Evolutionary conservation across 139 green algal species (phyloP), one percentile per base, ranked within the genome.

Genomic region (Micractinium conductrix): DNA sequence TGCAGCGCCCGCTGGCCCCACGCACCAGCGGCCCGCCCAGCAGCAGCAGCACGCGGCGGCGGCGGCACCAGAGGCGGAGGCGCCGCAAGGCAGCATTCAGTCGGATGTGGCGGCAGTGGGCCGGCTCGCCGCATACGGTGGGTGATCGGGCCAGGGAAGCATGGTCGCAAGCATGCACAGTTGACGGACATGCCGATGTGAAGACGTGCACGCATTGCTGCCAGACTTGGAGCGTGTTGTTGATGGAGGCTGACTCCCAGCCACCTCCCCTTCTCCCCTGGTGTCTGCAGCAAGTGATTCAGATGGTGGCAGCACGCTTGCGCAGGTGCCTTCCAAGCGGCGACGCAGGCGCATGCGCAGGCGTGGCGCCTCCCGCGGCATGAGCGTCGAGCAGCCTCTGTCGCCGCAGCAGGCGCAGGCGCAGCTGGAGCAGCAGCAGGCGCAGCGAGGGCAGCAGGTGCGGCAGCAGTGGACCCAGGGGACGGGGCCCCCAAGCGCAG

Each of bases 31-130:
- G 74, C 30, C 24, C 30, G 5, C 4, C 5, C 30, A 10, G 58
- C 63, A 50, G 44, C 44, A 38, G 33, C 17, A 12, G 17, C 24
- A 1, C 6, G 76, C 17, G 3, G 63, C 60, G 8, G 62, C 60
- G 37, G 60, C 63, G 2, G 22, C 44, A 0, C 65, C 79, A 42
- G 19, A 22, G 9, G 63, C 63, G 9, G 79, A 22, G 7, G 43
- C 33, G 2, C 79, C 79, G 17, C 68, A 78, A 28, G 80, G 68
- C 80, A 85, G 80, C 68, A 70, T 85, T 24, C 65, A 85, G 37
- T 85, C 80, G 35, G 80, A 72, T 48, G 76, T 85, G 80, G 80
- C 80, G 28, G 42, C n/a, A 24, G 35, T 60, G 33, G 48, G 21
- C n/a, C n/a, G n/a, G n/a, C n/a, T n/a, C n/a, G n/a, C n/a, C n/a